phyloP scores from a whole-genome alignment of 176 grass and related monocot genomes.

The Cenchrus purpureus region DNA sequence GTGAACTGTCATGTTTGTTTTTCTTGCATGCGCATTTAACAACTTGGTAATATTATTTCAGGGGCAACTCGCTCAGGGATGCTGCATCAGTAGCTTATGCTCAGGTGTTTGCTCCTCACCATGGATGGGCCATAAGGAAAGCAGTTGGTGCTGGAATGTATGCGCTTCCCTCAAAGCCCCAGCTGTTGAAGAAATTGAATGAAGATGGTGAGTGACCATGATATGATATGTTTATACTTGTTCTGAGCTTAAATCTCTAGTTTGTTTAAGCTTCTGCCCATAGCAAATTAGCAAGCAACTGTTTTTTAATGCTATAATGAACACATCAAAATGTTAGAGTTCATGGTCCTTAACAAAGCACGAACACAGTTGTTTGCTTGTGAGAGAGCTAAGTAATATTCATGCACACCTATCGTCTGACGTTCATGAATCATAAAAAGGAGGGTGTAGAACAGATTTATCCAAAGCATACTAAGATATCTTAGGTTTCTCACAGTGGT shows the following conservation, averaged over 20 bases:
- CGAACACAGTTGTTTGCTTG: background rate
- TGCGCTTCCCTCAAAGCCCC: conserved; percentile 80
- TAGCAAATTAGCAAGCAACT: background rate
- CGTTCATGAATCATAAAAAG: conserved; percentile 19
- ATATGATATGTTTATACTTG: background rate
- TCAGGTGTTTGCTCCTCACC: conserved; percentile 90
- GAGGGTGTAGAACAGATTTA: background rate
- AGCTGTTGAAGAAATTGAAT: conserved; percentile 86
- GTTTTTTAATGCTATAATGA: background rate
- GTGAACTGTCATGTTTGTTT: background rate
- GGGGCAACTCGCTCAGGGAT: conserved; percentile 79
- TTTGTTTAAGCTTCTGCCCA: background rate
- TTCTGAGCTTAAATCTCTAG: background rate
- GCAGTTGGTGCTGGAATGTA: conserved; percentile 94
- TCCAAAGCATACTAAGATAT: background rate
- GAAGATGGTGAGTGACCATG: conserved; percentile 74
- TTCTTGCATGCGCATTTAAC: background rate
- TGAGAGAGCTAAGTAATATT: background rate
- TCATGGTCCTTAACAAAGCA: background rate
- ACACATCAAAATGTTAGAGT: background rate
- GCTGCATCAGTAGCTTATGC: conserved; percentile 82
- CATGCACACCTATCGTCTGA: background rate
- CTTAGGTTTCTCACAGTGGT: background rate
- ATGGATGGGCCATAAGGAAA: conserved; percentile 90
- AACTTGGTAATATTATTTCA: conserved; percentile 34